phyloP scores from a whole-genome alignment of 2,329 filamentous ascomycete species.

The Xylariaceae sp. region DNA sequence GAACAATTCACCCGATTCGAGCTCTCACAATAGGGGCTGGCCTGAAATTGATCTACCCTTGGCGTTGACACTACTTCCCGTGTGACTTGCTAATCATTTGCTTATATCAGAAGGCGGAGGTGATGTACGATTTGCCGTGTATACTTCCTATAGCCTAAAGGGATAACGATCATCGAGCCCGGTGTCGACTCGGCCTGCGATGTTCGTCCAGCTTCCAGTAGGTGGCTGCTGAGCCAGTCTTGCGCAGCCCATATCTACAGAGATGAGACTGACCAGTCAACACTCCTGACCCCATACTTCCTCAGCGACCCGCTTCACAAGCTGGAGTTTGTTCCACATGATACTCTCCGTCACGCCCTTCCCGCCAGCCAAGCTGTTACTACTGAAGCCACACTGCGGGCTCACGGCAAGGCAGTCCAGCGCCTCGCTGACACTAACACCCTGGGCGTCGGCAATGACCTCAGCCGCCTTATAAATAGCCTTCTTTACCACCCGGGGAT shows the following conservation, averaged over 20 bases:
- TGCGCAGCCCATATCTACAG: too few relatives aligned
- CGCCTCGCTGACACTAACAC: conserved; percentile 49
- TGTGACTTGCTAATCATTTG: not conserved
- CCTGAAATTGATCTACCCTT: not conserved
- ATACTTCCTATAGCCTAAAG: too few relatives aligned
- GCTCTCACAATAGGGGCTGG: not conserved
- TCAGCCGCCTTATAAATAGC: too few relatives aligned
- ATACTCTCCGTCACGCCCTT: conserved; percentile 27
- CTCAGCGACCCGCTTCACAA: conserved; percentile 25
- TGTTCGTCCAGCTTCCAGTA: too few relatives aligned
- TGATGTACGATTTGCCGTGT: too few relatives aligned
- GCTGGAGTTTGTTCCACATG: conserved; percentile 31
- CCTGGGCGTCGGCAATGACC: conserved; percentile 42
- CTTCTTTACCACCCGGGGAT: conserved; percentile 40
- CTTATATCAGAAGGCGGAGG: too few relatives aligned
- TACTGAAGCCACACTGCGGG: conserved; percentile 49
- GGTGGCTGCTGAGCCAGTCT: not conserved
- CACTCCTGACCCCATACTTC: conserved; percentile 25
- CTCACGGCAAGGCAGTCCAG: conserved; percentile 52
- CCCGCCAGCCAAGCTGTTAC: conserved; percentile 30
- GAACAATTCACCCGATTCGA: not conserved
- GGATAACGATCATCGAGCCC: too few relatives aligned
- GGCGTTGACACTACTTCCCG: not conserved
- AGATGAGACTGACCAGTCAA: not conserved
- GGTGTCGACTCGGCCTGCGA: too few relatives aligned